Evolutionary conservation across 352 stramenopile genomes (phyloP), one percentile per base, ranked within the genome.

Genomic region (Peronospora tabacina): DNA sequence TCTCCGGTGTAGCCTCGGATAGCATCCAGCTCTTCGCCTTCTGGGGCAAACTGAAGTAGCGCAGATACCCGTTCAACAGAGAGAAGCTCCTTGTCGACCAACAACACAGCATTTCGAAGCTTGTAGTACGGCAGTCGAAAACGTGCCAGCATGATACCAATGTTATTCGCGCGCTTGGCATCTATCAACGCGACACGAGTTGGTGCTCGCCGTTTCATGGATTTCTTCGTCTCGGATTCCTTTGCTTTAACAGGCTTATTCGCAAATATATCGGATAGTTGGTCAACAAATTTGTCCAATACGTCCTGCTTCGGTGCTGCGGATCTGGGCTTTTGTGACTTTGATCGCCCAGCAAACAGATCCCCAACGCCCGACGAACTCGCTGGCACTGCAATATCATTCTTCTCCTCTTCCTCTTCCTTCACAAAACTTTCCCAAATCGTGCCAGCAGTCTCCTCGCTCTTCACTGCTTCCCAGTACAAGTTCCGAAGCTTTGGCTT

Each of bases 401-500:
- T 38, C 26, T 39, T 49, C 20, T 58, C 58, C 32, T 60, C 32
- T 44, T 63, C 47, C 19, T 75, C 54, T 22, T 71, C 70, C 48
- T 52, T 60, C 4, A 60, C 61, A 63, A 87, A 79, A 35, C 68
- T 70, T 51, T 87, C 79, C 79, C 79, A 90, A 52, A 90, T 90
- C 15, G 79, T 90, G 2, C 79, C 79, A 13, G 43, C 41, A 19
- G 71, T 75, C 9, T 69, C 58, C 36, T 85, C 74, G 2, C 50
- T 69, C 44, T 86, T 75, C 4, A 92, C 68, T 42, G 77, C 68
- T 26, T 92, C 77, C 82, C 82, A 92, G 48, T 92, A 90, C 47
- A 92, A 47, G 37, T 89, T 90, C 7, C 82, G 68, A 26, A 92
- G 73, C 50, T 92, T 92, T 0, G 78, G 82, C 36, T 92, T 92